phyloP scores from a whole-genome alignment of 2,329 filamentous ascomycete genomes.

The Colletotrichum sp. region DNA sequence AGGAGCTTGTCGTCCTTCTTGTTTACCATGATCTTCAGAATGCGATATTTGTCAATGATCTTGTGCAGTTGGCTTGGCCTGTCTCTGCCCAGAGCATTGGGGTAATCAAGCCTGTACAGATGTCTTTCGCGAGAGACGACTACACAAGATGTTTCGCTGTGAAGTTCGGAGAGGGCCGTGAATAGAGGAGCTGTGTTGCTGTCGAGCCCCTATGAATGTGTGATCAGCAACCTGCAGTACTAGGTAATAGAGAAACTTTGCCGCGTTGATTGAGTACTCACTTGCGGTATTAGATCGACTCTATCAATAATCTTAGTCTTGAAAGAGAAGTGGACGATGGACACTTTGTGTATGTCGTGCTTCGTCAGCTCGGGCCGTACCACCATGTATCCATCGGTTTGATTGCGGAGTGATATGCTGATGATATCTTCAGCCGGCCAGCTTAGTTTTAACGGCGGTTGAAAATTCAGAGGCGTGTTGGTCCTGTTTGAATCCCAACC shows the following conservation, averaged over 20 bases:
- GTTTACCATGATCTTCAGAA: conserved; percentile 29
- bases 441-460: background rate
- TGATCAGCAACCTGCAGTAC: background rate
- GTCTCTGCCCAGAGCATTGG: background rate
- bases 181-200: conserved; percentile 29
- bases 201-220: conserved; percentile 23
- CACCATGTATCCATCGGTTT: conserved; percentile 24
- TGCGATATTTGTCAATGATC: conserved; percentile 30
- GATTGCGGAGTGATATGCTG: conserved; percentile 21
- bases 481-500: background rate
- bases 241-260: background rate
- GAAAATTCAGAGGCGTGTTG: background rate
- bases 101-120: conserved; percentile 15
- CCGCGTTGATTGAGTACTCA: background rate
- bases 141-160: conserved; percentile 22
- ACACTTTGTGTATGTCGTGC: background rate
- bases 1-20: conserved; percentile 25
- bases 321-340: background rate
- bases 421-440: conserved; percentile 26
- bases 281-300: background rate
- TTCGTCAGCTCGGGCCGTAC: conserved; percentile 24
- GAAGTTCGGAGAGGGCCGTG: conserved; percentile 31
- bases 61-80: background rate
- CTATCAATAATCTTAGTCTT: background rate
- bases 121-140: conserved; percentile 31